These are phyloP conservation scores for Metschnikowia lachancei DNA, from an alignment of 805 yeast species.

Conservation along the genomic window DNA sequence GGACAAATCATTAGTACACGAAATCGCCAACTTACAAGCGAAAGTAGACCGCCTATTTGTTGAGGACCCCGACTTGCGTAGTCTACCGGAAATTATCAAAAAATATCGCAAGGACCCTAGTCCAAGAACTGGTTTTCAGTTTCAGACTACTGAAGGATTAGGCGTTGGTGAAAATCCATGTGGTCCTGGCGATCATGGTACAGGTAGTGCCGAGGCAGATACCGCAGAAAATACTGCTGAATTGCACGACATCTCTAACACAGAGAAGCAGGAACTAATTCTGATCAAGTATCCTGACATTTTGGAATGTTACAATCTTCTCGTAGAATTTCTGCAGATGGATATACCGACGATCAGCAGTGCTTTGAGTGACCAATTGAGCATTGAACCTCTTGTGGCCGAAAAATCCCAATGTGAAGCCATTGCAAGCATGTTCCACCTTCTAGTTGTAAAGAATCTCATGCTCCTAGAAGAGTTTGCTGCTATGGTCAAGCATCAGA, in stretches of 20 bases:
- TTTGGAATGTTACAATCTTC: slow-evolving; percentile 22
- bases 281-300: slow-evolving; percentile 24
- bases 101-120: slow-evolving; percentile 5
- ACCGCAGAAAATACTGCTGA: neutral
- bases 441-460: slow-evolving; percentile 29
- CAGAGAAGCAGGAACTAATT: slow-evolving; percentile 23
- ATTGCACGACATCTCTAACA: neutral
- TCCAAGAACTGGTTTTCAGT: neutral
- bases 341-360: slow-evolving; percentile 18
- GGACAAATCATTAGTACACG: slow-evolving; percentile 3
- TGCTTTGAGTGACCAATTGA: slow-evolving; percentile 5
- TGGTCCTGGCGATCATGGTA: neutral
- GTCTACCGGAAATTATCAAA: slow-evolving; percentile 11
- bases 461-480: slow-evolving; percentile 30
- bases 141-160: no score
- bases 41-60: slow-evolving; percentile 12
- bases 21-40: slow-evolving; percentile 12
- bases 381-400: neutral
- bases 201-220: neutral
- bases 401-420: slow-evolving; percentile 10
- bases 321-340: slow-evolving; percentile 24
- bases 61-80: slow-evolving; percentile 11
- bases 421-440: slow-evolving; percentile 21
- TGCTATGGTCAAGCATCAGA: slow-evolving; percentile 23
- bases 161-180: neutral